Conservation (phyloP, 345 rosid genomes). For the Microcos paniculata region DNA sequence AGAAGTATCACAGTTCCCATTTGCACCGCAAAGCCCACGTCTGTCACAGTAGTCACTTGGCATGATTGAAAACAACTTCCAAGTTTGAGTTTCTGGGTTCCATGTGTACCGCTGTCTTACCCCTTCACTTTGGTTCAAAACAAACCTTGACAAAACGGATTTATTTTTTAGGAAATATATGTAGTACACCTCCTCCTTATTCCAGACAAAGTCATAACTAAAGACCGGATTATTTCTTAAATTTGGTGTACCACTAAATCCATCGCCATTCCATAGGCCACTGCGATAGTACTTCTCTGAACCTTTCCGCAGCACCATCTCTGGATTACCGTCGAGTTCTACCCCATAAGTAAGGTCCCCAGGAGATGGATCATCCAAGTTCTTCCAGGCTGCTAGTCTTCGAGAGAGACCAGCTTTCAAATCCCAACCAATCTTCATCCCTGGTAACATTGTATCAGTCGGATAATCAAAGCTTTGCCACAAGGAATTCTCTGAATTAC, state of each 20-base stretch:
- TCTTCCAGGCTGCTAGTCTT: not conserved
- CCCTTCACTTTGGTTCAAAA: not conserved
- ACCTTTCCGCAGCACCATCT: constrained; percentile 7
- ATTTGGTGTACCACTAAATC: constrained; percentile 33
- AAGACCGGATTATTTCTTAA: not conserved
- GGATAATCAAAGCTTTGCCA: constrained; percentile 58
- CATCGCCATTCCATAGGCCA: constrained; percentile 49
- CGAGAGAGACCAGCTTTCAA: not conserved
- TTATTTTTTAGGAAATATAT: not conserved
- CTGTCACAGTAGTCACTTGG: not conserved
- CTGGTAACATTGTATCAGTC: constrained; percentile 36
- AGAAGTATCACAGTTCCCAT: constrained; percentile 36
- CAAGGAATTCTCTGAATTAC: not conserved
- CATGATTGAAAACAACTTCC: not conserved
- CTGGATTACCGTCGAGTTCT: not conserved
- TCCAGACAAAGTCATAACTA: constrained; percentile 25
- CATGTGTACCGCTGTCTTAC: not conserved
- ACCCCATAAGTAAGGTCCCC: not conserved
- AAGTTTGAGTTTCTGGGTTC: not conserved
- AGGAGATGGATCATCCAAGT: not conserved
- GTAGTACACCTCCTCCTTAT: constrained; percentile 15
- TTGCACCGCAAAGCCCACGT: constrained; percentile 27
- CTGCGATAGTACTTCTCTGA: constrained; percentile 9
- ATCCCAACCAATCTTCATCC: constrained; percentile 28
- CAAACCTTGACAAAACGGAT: not conserved